Conservation (phyloP, 129 eudicot genomes). For the Ambrosia artemisiifolia region DNA sequence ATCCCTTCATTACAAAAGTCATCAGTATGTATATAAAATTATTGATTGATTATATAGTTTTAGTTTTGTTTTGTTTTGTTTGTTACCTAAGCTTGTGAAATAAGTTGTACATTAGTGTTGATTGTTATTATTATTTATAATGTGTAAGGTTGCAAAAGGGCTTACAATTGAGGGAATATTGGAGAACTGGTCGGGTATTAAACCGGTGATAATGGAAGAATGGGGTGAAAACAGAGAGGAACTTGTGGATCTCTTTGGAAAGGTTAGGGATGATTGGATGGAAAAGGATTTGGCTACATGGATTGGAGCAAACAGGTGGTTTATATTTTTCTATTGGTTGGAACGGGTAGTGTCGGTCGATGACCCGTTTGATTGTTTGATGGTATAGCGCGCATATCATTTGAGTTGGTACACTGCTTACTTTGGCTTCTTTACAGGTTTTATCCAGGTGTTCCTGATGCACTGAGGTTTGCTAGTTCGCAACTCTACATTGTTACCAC, state of each 20-base stretch:
- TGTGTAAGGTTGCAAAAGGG: slow-evolving; percentile 10
- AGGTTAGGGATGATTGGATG: slow-evolving; percentile 96
- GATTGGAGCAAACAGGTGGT: slow-evolving; percentile 93
- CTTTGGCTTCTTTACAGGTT: slow-evolving; percentile 48
- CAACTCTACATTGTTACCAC: slow-evolving; percentile 87
- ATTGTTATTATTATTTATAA: too few relatives aligned
- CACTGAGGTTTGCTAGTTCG: slow-evolving; percentile 92
- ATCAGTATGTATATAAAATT: slow-evolving; percentile 49
- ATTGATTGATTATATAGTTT: not conserved
- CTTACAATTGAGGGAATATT: slow-evolving; percentile 73
- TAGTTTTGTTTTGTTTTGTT: not conserved
- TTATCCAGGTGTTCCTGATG: slow-evolving; percentile 96
- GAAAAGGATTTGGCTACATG: slow-evolving; percentile 80
- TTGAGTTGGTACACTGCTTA: not conserved
- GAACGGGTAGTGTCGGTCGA: too few relatives aligned
- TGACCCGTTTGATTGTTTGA: not conserved
- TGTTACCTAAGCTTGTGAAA: not conserved
- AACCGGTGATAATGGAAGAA: slow-evolving; percentile 76
- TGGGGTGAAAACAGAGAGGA: slow-evolving; percentile 78
- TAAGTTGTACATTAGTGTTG: slow-evolving; percentile 18
- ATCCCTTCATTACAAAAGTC: slow-evolving; percentile 73
- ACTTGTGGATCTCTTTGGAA: slow-evolving; percentile 85
- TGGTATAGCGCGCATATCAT: not conserved
- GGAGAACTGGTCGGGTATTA: slow-evolving; percentile 68
- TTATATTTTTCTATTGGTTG: not conserved